Conservation (phyloP, 2,329 filamentous ascomycete species). For the Ophiostoma sp. region DNA sequence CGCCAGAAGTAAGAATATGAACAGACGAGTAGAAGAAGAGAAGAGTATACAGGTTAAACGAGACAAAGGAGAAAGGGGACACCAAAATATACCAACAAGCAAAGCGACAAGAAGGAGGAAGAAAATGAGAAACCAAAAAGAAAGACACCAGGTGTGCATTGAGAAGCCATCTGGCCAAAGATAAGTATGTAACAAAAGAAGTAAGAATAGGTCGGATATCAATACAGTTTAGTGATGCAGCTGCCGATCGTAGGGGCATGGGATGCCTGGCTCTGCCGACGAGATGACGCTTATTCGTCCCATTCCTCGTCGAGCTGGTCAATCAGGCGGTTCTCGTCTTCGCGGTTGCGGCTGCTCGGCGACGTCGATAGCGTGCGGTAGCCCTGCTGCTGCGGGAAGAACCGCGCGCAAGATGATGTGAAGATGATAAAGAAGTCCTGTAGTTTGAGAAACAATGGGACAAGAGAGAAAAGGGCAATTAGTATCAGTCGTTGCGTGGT, state of each 20-base stretch:
- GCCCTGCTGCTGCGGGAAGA: slow-evolving; percentile 59
- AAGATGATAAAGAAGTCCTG: slow-evolving; percentile 63
- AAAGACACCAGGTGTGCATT: slow-evolving; percentile 2
- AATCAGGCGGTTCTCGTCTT: slow-evolving; percentile 90
- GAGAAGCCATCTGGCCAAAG: not conserved
- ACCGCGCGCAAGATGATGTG: slow-evolving; percentile 63
- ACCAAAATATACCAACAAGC: not conserved
- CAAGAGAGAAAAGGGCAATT: slow-evolving; percentile 24
- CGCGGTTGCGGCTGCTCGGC: slow-evolving; percentile 49
- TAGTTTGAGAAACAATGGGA: not conserved
- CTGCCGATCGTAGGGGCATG: slow-evolving; percentile 1
- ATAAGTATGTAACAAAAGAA: not conserved
- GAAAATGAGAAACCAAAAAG: not conserved
- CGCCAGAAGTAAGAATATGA: slow-evolving; percentile 3
- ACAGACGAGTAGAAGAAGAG: not conserved
- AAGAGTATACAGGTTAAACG: not conserved
- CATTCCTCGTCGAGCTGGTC: slow-evolving; percentile 96
- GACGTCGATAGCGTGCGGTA: slow-evolving; percentile 60
- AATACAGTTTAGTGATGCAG: not conserved
- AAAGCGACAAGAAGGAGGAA: not conserved
- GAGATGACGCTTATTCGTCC: slow-evolving; percentile 52
- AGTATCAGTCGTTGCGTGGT: slow-evolving; percentile 25
- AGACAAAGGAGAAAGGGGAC: not conserved
- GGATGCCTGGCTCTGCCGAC: not conserved
- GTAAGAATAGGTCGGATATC: not conserved